phyloP scores from a whole-genome alignment of 2,329 filamentous ascomycete genomes.

The Pseudofabraea citricarpa region DNA sequence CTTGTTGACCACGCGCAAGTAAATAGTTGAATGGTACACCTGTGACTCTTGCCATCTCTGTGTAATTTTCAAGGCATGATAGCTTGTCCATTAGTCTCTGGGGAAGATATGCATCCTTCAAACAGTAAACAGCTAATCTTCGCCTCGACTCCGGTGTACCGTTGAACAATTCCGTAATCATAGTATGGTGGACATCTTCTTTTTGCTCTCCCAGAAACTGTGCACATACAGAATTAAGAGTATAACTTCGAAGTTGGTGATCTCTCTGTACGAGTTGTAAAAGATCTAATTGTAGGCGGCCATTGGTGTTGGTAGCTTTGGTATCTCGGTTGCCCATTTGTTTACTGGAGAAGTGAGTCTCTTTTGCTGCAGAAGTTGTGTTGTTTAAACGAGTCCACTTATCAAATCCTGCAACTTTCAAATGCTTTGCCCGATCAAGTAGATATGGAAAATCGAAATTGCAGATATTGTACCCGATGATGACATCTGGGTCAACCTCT shows the following conservation, averaged over 20 bases:
- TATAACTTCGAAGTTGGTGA: conserved; percentile 93
- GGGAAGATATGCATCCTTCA: conserved; percentile 95
- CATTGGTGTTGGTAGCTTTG: conserved; percentile 91
- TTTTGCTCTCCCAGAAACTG: conserved; percentile 97
- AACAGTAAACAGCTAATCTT: conserved; percentile 87
- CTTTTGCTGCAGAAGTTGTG: conserved; percentile 65
- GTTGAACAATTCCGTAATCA: conserved; percentile 98
- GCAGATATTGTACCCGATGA: conserved; percentile 97
- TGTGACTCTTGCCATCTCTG: conserved; percentile 98
- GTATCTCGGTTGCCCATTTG: conserved; percentile 97
- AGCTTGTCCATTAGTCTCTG: conserved; percentile 95
- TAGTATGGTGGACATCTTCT: conserved; percentile 97
- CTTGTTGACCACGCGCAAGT: conserved; percentile 86
- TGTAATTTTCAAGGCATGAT: conserved; percentile 98
- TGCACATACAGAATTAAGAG: conserved; percentile 90
- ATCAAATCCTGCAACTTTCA: conserved; percentile 77
- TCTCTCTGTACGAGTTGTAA: conserved; percentile 94
- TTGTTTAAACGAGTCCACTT: conserved; percentile 80
- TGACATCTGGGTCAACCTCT: conserved; percentile 90
- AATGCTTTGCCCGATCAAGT: conserved; percentile 77
- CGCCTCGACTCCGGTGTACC: conserved; percentile 89
- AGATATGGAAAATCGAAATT: conserved; percentile 99
- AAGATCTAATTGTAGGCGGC: conserved; percentile 85
- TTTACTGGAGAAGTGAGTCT: conserved; percentile 91
- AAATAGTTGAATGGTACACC: conserved; percentile 96